Conservation (phyloP, 1,139 yeast genomes). For the Trichomonascaceae sp. region DNA sequence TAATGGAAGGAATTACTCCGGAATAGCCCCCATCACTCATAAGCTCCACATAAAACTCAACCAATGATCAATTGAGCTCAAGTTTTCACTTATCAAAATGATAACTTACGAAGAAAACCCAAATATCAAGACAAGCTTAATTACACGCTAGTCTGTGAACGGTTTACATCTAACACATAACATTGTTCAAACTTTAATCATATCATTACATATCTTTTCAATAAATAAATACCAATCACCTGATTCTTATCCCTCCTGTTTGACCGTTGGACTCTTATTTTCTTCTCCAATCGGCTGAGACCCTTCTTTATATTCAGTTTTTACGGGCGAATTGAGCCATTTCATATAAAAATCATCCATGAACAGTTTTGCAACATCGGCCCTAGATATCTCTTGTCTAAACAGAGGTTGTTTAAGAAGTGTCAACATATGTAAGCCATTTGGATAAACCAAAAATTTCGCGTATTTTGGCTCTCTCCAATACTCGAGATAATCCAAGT, state of each 20-base stretch:
- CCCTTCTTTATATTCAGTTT: background rate
- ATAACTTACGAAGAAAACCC: too few relatives aligned
- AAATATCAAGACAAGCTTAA: too few relatives aligned
- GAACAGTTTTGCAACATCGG: slow-evolving; percentile 37
- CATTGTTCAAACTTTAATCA: too few relatives aligned
- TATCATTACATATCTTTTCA: too few relatives aligned
- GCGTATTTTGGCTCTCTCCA: slow-evolving; percentile 69
- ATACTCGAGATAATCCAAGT: slow-evolving; percentile 62
- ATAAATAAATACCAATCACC: too few relatives aligned
- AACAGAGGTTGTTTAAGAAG: slow-evolving; percentile 41
- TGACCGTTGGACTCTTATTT: background rate
- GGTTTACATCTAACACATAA: too few relatives aligned
- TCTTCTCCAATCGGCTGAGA: background rate
- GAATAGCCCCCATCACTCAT: too few relatives aligned
- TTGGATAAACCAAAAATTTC: slow-evolving; percentile 60
- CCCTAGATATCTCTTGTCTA: slow-evolving; percentile 36
- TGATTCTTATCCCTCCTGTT: background rate
- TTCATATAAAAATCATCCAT: slow-evolving; percentile 38
- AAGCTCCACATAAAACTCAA: too few relatives aligned
- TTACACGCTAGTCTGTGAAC: too few relatives aligned
- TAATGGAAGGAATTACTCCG: too few relatives aligned
- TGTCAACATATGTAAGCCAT: slow-evolving; percentile 61
- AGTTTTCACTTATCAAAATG: too few relatives aligned
- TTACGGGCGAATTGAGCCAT: slow-evolving; percentile 29
- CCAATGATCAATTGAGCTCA: too few relatives aligned